Percentiles rank a stretch among this genome's conserved stretches.
Evolutionary conservation across 495 filamentous ascomycete genomes (phyloP).

Genomic region (Chaetomium tenue): DNA sequence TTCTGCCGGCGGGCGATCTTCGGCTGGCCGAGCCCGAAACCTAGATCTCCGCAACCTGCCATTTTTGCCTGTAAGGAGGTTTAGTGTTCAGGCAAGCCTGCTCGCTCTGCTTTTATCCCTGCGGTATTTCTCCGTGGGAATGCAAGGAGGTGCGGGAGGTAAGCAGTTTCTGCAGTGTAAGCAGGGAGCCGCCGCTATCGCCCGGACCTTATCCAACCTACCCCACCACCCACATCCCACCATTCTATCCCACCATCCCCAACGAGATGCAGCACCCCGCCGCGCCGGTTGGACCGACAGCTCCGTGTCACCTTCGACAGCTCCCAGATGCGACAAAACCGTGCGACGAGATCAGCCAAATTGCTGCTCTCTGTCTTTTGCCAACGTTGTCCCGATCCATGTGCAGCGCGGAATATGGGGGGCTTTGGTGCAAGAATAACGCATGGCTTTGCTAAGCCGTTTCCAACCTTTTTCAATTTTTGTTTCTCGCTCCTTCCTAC

Average conservation of each 20-base stretch:
- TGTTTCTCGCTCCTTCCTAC: no score
- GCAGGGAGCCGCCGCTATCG: not conserved
- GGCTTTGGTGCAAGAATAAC: no score
- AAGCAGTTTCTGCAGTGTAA: not conserved
- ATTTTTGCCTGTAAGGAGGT: constrained; percentile 22
- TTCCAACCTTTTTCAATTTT: no score
- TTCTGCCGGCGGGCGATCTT: constrained; percentile 22
- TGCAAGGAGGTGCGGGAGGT: not conserved
- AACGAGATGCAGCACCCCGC: constrained; percentile 18
- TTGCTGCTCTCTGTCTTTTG: not conserved
- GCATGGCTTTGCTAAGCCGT: no score
- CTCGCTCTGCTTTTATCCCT: constrained; percentile 6
- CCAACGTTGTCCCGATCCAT: not conserved
- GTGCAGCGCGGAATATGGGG: no score
- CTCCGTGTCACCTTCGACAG: not conserved
- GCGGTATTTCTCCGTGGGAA: constrained; percentile 24
- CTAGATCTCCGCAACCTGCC: constrained; percentile 22
- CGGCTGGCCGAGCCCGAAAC: constrained; percentile 11
- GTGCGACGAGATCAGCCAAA: constrained; percentile 16
- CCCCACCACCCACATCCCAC: constrained; percentile 15
- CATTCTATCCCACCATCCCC: constrained; percentile 9
- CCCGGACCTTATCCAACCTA: not conserved
- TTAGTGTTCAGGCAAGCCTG: constrained; percentile 2
- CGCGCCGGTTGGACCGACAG: constrained; percentile 9
- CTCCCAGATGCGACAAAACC: constrained; percentile 28